These are phyloP conservation scores for Wallacemonas collosoma DNA, from an alignment of 208 protist genomes.

Conservation along the genomic window DNA sequence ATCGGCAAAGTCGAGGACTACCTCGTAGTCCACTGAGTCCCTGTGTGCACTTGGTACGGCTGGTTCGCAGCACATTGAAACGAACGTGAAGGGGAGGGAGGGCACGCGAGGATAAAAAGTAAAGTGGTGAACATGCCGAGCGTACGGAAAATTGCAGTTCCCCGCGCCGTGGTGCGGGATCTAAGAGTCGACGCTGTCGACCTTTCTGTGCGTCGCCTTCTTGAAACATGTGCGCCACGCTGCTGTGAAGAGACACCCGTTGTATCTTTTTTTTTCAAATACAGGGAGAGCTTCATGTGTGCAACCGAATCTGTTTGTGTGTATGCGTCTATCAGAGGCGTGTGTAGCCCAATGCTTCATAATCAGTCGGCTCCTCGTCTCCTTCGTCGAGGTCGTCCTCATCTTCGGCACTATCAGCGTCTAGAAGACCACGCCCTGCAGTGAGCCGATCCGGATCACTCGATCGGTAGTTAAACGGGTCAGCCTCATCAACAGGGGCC, in stretches of 20 bases:
- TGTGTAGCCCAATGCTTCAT: conserved; percentile 30
- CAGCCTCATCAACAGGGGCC: conserved; percentile 18
- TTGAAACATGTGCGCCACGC: too few species aligned
- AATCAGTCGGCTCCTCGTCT: conserved; percentile 22
- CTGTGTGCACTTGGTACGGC: too few species aligned
- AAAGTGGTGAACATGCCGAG: too few species aligned
- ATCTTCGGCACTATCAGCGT: conserved; percentile 7
- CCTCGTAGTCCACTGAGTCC: too few species aligned
- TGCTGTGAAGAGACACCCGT: too few species aligned
- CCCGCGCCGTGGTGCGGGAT: too few species aligned
- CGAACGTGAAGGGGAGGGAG: background rate
- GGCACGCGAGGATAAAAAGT: background rate
- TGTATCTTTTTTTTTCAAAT: background rate
- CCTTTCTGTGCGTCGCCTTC: too few species aligned
- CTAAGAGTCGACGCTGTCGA: too few species aligned
- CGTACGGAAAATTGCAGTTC: too few species aligned
- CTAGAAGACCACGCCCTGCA: background rate
- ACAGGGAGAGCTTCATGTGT: background rate
- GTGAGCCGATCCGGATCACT: background rate
- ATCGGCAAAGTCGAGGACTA: too few species aligned
- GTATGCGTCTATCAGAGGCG: conserved; percentile 22
- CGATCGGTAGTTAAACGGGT: background rate
- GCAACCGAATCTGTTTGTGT: conserved; percentile 1
- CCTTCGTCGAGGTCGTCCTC: conserved; percentile 7
- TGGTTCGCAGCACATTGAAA: background rate